Percentiles rank a stretch among this genome's conserved stretches.
These are phyloP conservation scores for Aspergillus neoniger DNA, from an alignment of 2,329 filamentous ascomycete genomes.

Conservation along the genomic window DNA sequence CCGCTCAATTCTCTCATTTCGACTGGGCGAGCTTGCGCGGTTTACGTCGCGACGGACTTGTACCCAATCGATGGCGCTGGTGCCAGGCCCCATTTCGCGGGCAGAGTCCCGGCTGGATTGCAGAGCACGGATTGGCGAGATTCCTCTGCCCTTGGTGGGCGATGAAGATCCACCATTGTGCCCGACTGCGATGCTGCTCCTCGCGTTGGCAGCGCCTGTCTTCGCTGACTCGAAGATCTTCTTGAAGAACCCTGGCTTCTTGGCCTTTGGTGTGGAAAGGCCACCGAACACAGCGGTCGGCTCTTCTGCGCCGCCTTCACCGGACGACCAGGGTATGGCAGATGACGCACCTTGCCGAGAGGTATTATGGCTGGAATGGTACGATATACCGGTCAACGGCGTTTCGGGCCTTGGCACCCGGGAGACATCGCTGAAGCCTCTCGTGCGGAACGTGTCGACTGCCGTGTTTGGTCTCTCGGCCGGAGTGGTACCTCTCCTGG, in stretches of 20 bases:
- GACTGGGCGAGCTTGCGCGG: conserved; percentile 87
- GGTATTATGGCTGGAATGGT: conserved; percentile 80
- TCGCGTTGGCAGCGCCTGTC: conserved; percentile 85
- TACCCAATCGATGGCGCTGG: conserved; percentile 77
- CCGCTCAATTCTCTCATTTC: conserved; percentile 80
- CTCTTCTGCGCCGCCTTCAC: conserved; percentile 57
- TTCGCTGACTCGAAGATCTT: conserved; percentile 94
- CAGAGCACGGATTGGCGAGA: conserved; percentile 42
- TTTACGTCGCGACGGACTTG: conserved; percentile 95
- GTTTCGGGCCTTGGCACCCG: conserved; percentile 50
- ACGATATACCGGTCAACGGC: conserved; percentile 74
- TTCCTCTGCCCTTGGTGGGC: conserved; percentile 53
- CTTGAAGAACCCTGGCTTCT: conserved; percentile 89
- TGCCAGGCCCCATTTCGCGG: conserved; percentile 69
- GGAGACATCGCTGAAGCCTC: conserved; percentile 42
- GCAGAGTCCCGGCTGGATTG: conserved; percentile 53
- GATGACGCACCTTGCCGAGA: conserved; percentile 62
- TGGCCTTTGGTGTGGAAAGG: conserved; percentile 71
- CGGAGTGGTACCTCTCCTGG: conserved; percentile 63
- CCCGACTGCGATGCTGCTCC: conserved; percentile 76
- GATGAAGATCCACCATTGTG: conserved; percentile 49
- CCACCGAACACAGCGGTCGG: conserved; percentile 73
- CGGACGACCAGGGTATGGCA: conserved; percentile 60
- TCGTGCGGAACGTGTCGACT: conserved; percentile 41
- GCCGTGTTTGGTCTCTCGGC: conserved; percentile 49